These are phyloP conservation scores for Agrostemma githago DNA, from an alignment of 148 eudicot species.

Conservation along the genomic window DNA sequence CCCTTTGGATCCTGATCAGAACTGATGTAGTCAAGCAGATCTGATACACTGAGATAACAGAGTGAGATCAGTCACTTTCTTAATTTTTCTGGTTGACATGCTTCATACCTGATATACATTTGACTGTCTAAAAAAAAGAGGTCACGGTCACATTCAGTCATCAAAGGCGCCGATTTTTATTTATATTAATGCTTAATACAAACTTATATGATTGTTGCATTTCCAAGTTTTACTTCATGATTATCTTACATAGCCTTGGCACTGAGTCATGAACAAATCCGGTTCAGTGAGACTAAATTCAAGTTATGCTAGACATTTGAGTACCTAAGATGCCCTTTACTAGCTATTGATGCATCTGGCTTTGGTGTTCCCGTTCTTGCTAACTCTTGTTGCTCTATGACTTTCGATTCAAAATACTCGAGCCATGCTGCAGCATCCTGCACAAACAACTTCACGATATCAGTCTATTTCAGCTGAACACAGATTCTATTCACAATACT, in stretches of 20 bases:
- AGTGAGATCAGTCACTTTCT: slow-evolving; percentile 16
- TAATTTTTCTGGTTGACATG: slow-evolving; percentile 18
- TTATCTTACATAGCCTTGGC: no score
- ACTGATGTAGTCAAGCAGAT: slow-evolving; percentile 93
- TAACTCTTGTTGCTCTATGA: slow-evolving; percentile 94
- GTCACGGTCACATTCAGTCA: no score
- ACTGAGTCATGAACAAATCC: neutral
- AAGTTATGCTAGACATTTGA: slow-evolving; percentile 28
- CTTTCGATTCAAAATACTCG: slow-evolving; percentile 95
- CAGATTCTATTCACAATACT: neutral
- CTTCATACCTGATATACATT: no score
- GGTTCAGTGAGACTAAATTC: slow-evolving; percentile 10
- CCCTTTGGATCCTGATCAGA: slow-evolving; percentile 78
- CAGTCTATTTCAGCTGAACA: neutral
- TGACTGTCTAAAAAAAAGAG: neutral
- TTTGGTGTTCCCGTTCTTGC: slow-evolving; percentile 91
- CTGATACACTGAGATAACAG: slow-evolving; percentile 73
- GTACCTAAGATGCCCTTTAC: slow-evolving; percentile 99
- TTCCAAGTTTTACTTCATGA: no score
- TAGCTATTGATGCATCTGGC: slow-evolving; percentile 95
- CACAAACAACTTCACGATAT: slow-evolving; percentile 14
- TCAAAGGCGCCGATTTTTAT: no score
- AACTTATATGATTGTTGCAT: no score
- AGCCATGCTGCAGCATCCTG: slow-evolving; percentile 99
- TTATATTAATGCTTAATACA: neutral